Evolutionary conservation across 306 rosid species (phyloP).

Genomic region (Hylodesmum podocarpum): DNA sequence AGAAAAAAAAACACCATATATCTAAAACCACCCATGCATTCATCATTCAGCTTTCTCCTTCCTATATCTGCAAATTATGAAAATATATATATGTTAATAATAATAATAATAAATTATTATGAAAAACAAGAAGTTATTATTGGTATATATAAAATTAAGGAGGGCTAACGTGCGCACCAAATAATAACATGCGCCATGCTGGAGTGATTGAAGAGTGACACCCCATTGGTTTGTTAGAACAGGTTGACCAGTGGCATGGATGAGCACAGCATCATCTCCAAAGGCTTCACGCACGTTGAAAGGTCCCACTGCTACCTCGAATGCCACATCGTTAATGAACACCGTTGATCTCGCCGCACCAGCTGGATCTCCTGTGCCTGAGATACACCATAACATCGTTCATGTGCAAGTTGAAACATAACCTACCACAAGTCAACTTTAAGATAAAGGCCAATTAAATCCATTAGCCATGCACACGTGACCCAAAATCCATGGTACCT

Average conservation of each 20-base stretch:
- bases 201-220: slow-evolving; percentile 77
- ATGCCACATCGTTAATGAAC: slow-evolving; percentile 84
- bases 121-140: background rate
- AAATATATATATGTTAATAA: background rate
- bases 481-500: background rate
- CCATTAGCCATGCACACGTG: slow-evolving; percentile 96
- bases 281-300: slow-evolving; percentile 86
- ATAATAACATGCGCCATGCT: slow-evolving; percentile 77
- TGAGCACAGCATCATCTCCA: slow-evolving; percentile 74
- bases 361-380: slow-evolving; percentile 51
- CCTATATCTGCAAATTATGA: slow-evolving; percentile 56
- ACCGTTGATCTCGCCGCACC: slow-evolving; percentile 58
- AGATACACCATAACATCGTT: slow-evolving; percentile 25
- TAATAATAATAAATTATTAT: background rate
- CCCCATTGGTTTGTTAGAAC: slow-evolving; percentile 92
- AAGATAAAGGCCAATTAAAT: slow-evolving; percentile 23
- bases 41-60: slow-evolving; percentile 22
- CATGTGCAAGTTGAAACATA: background rate
- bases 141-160: background rate
- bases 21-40: slow-evolving; percentile 7
- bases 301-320: slow-evolving; percentile 71
- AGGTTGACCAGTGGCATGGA: slow-evolving; percentile 80
- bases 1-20: slow-evolving; percentile 14
- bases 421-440: background rate
- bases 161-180: slow-evolving; percentile 45